phyloP scores from a whole-genome alignment of 768 basidiomycete genomes.

The Mrakia frigida region DNA sequence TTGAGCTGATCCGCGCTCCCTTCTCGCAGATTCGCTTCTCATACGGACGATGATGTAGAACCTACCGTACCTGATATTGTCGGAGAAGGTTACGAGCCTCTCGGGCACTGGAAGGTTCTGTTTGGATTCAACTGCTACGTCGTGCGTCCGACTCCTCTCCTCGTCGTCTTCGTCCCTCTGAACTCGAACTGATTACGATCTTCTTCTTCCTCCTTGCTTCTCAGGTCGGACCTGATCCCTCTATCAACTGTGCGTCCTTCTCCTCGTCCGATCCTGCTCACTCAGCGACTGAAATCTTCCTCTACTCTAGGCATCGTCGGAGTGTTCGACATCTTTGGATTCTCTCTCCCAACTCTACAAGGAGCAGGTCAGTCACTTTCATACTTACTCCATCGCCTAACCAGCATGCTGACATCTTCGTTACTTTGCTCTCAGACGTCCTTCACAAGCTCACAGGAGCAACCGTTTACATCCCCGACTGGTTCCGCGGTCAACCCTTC shows the following conservation, averaged over 20 bases:
- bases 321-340: constrained; percentile 11
- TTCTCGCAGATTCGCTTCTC: neutral
- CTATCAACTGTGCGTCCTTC: neutral
- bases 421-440: neutral
- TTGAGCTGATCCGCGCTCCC: neutral
- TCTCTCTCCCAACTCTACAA: constrained; percentile 21
- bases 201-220: no score
- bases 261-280: neutral
- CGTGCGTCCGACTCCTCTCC: neutral
- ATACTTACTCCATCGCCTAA: neutral
- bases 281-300: neutral
- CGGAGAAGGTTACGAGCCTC: constrained; percentile 1
- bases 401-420: neutral
- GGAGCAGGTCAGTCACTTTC: neutral
- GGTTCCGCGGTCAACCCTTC: constrained; percentile 6
- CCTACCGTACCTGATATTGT: constrained; percentile 11
- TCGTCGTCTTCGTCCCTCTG: neutral
- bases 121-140: constrained; percentile 16
- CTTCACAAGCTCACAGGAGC: constrained; percentile 17
- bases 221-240: constrained; percentile 19
- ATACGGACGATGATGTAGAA: neutral
- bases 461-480: constrained; percentile 25
- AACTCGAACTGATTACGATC: neutral
- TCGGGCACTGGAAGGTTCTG: constrained; percentile 12
- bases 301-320: constrained; percentile 20